Conservation (phyloP, 2,329 filamentous ascomycete species). For the Atkinsonella hypoxylon region DNA sequence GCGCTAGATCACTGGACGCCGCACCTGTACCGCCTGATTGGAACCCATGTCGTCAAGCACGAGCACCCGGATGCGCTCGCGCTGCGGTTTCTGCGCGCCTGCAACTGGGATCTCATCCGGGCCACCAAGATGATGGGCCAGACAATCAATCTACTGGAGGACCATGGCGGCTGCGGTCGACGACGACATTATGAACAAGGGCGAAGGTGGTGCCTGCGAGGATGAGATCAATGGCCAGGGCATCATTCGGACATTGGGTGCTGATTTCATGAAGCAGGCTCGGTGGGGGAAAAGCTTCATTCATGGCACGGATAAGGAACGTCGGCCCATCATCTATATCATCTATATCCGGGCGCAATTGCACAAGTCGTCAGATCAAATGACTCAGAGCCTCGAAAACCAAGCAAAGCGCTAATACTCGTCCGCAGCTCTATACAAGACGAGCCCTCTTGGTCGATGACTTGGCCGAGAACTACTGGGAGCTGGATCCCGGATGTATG, state of each 20-base stretch:
- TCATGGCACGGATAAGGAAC: slow-evolving; percentile 67
- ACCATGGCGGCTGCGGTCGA: slow-evolving; percentile 68
- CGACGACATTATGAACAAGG: slow-evolving; percentile 62
- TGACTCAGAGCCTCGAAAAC: slow-evolving; percentile 61
- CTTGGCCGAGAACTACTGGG: slow-evolving; percentile 68
- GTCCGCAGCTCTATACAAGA: slow-evolving; percentile 36
- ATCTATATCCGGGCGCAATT: slow-evolving; percentile 63
- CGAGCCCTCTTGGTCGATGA: slow-evolving; percentile 46
- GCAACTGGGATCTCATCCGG: slow-evolving; percentile 83
- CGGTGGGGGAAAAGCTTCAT: slow-evolving; percentile 78
- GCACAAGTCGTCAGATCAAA: slow-evolving; percentile 67
- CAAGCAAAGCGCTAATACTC: slow-evolving; percentile 37
- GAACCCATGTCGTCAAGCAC: slow-evolving; percentile 84
- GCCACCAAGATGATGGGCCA: slow-evolving; percentile 82
- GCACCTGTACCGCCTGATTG: slow-evolving; percentile 59
- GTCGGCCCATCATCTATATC: slow-evolving; percentile 70
- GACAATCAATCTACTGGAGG: slow-evolving; percentile 83
- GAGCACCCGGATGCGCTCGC: slow-evolving; percentile 76
- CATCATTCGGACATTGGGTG: slow-evolving; percentile 47
- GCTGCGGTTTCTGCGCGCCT: slow-evolving; percentile 63
- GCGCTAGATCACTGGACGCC: slow-evolving; percentile 61
- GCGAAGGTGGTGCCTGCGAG: slow-evolving; percentile 52
- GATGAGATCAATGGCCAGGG: slow-evolving; percentile 42
- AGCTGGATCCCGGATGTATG: slow-evolving; percentile 68
- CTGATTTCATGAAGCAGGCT: slow-evolving; percentile 71